Evolutionary conservation across 1,139 yeast species (phyloP), one percentile per base, ranked within the genome.

Genomic region (Hanseniaspora uvarum): DNA sequence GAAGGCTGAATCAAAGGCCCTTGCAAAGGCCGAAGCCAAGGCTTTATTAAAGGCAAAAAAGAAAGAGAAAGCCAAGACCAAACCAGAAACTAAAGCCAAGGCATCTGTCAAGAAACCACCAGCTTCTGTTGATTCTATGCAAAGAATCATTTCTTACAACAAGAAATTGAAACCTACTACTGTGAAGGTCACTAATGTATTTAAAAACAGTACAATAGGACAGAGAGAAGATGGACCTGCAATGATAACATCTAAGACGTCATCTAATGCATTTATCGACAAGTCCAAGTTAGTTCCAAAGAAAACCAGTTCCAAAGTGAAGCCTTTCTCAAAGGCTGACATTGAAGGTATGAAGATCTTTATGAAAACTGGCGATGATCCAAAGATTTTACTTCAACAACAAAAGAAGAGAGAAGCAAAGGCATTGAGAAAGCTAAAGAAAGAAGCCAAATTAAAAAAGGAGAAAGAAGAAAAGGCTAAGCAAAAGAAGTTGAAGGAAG

Each of bases 261-360:
- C 33, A 46, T 23, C 28, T 39, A 33, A 34, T 46, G 30, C 41
- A 43, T 24, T 44, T 53, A 43, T 34, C 30, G 28, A 31, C 28
- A 37, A 43, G 44, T 53, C 38, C 46, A 53, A 43, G 44, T 34
- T 38, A 11, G 14, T 23, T 14, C 40, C 36, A 12, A 48, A 48
- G 30, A 23, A 33, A 18, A 6, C 21, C 24, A 21, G 14, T 2
- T 28, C 12, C 37, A 16, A 39, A 19, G 23, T n/a, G 5, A 31
- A 24, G 24, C 40, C 36, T 11, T 23, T 28, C 18, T 28, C 26
- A 1, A 26, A 41, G 12, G 21, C 21, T 18, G 43, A 48, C 14
- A 31, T 31, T 11, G 46, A 24, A 39, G n/a, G 14, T 19, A 16
- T 36, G 24, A 39, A 11, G 26, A 28, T 23, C 11, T 18, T 43